phyloP scores from a whole-genome alignment of 2,329 filamentous ascomycete species.

The Scortechinia acanthostroma region DNA sequence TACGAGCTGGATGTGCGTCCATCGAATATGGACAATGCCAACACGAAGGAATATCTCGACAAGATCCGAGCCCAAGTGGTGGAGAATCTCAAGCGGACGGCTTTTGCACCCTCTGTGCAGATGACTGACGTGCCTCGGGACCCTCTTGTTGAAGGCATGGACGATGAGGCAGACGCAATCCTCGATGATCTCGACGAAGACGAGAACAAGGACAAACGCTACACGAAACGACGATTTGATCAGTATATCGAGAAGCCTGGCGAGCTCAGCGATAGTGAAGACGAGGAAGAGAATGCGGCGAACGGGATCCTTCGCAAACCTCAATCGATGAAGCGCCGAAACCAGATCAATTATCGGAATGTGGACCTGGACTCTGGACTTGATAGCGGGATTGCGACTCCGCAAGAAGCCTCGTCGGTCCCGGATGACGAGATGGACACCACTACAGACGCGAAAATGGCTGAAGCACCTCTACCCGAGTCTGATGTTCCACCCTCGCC shows the following conservation, averaged over 20 bases:
- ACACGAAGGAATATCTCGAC: slow-evolving; percentile 74
- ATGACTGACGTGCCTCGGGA: slow-evolving; percentile 71
- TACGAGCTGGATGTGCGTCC: slow-evolving; percentile 85
- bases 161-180: slow-evolving; percentile 61
- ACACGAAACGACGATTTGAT: slow-evolving; percentile 77
- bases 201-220: slow-evolving; percentile 74
- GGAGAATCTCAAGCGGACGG: slow-evolving; percentile 80
- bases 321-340: slow-evolving; percentile 36
- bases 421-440: neutral
- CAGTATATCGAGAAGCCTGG: slow-evolving; percentile 69
- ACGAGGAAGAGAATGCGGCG: slow-evolving; percentile 60
- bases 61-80: slow-evolving; percentile 75
- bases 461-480: neutral
- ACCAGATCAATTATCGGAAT: slow-evolving; percentile 18
- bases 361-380: neutral
- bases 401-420: neutral
- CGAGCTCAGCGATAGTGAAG: slow-evolving; percentile 81
- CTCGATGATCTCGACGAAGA: slow-evolving; percentile 73
- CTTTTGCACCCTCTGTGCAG: slow-evolving; percentile 82
- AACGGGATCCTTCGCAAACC: slow-evolving; percentile 59
- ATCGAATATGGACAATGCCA: slow-evolving; percentile 85
- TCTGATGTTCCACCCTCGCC: neutral
- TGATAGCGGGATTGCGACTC: neutral
- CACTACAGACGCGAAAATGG: neutral
- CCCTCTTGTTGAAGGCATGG: slow-evolving; percentile 47